phyloP scores from a whole-genome alignment of 345 rosid species.

The Sisymbrium irio region DNA sequence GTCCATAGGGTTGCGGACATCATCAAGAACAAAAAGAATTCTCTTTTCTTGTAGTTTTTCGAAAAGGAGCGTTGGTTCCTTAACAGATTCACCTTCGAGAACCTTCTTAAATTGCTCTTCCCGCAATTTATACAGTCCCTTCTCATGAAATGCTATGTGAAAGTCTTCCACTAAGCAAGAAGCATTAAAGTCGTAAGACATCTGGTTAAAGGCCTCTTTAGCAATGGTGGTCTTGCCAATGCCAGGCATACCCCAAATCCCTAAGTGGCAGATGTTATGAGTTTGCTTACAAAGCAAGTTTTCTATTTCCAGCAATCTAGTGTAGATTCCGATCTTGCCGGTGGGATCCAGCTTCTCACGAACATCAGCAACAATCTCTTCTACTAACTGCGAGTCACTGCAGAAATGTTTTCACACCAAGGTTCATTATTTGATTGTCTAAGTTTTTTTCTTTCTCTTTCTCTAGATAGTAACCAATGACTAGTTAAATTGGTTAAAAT shows the following conservation, averaged over 20 bases:
- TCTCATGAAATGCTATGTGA: not conserved
- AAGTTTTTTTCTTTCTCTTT: too few relatives aligned
- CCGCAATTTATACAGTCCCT: not conserved
- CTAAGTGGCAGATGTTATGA: conserved; percentile 3
- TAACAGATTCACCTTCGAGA: too few relatives aligned
- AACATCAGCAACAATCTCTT: conserved; percentile 19
- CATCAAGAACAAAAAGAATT: conserved; percentile 28
- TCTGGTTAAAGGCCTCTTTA: not conserved
- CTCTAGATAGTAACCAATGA: too few relatives aligned
- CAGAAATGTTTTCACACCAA: too few relatives aligned
- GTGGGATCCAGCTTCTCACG: not conserved
- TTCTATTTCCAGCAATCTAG: not conserved
- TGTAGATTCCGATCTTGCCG: not conserved
- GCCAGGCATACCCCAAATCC: conserved; percentile 31
- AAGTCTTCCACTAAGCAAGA: conserved; percentile 9
- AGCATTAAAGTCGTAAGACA: conserved; percentile 5
- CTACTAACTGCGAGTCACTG: conserved; percentile 14
- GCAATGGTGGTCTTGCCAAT: conserved; percentile 26
- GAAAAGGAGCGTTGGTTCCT: too few relatives aligned
- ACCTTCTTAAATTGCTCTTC: not conserved
- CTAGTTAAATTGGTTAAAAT: too few relatives aligned
- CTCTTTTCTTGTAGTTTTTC: conserved; percentile 13
- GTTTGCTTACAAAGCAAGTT: not conserved
- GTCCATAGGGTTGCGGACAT: not conserved
- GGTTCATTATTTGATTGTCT: too few relatives aligned